Percentiles rank a stretch among this genome's conserved stretches.
Evolutionary conservation across 768 basidiomycete species (phyloP).

Genomic region (Boletus rubescentipes): DNA sequence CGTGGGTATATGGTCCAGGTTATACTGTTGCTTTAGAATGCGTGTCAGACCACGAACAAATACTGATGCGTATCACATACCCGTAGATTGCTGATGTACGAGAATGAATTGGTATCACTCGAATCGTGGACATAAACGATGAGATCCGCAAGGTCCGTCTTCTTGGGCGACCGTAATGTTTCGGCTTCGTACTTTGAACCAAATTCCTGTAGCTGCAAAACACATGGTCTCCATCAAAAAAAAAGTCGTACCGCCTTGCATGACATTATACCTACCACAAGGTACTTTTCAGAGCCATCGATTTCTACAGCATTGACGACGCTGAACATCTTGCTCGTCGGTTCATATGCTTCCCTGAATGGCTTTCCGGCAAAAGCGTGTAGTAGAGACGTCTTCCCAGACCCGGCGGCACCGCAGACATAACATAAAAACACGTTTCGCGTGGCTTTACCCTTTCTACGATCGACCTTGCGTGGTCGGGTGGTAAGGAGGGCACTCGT

Average conservation of each 20-base stretch:
- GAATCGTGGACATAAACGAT: conserved; percentile 97
- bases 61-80: conserved; percentile 44
- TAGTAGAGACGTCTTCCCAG: conserved; percentile 89
- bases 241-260: conserved; percentile 37
- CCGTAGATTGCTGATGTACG: conserved; percentile 94
- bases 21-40: conserved; percentile 86
- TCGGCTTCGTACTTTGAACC: conserved; percentile 95
- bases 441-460: conserved; percentile 83
- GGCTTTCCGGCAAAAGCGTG: conserved; percentile 84
- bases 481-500: conserved; percentile 86
- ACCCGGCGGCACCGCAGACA: conserved; percentile 93
- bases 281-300: conserved; percentile 91
- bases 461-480: conserved; percentile 77
- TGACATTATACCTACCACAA: conserved; percentile 67
- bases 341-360: conserved; percentile 73
- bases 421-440: conserved; percentile 93
- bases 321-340: conserved; percentile 85
- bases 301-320: conserved; percentile 97
- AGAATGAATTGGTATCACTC: conserved; percentile 98
- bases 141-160: conserved; percentile 89
- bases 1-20: conserved; percentile 90
- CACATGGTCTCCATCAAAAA: not conserved
- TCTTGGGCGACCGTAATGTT: conserved; percentile 83
- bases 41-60: conserved; percentile 14
- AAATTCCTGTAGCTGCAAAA: conserved; percentile 86